Base-by-base conservation (phyloP, 441 rosid species). In the Melastoma candidum region DNA sequence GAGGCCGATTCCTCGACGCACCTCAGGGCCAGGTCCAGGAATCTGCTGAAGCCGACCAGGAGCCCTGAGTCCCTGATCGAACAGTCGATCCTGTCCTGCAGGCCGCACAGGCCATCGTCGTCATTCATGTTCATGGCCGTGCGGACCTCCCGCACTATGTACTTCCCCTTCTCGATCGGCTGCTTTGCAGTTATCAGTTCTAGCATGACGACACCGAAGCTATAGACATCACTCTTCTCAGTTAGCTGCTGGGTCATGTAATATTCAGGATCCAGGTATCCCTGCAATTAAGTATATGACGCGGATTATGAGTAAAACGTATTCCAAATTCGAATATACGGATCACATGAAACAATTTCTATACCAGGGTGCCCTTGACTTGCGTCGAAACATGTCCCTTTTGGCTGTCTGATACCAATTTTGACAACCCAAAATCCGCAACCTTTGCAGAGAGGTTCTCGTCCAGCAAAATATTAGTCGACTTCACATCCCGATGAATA, bases 361-460 rank as follows among this genome's bases (percentile, higher is more conserved):
- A 36, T 64, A 93, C 99, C 82, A 86, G 66, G 39, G 99, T 93
- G 77, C 99, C 99, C 64, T 89, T 93, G 44, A 93, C 99, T 82
- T 89, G 99, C 50, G 99, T 93, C 29, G 99, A 89, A 54, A 89
- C 95, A 58, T 89, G 99, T 27, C 96, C 97, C 66, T 84, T 89
- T 29, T 85, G 59, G 63, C 87, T 71, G 72, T 89, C 96, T 1
- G 93, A 83, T 50, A 93, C 90, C 4, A 89, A 81, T 74, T 93
- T 93, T 3, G 95, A 93, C 69, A 93, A 65, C 44, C 99, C 99
- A 59, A 93, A 93, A 69, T 93, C 99, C n/a, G 97, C 96, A 57
- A 93, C 97, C 51, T 89, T 93, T 27, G 99, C 96, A 0, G 87
- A 86, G 72, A 89, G 77, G 48, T 74, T 80, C 61, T 93, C 97